These are phyloP conservation scores for Dioscorea alata DNA, from an alignment of 106 monocot genomes.

Conservation along the genomic window DNA sequence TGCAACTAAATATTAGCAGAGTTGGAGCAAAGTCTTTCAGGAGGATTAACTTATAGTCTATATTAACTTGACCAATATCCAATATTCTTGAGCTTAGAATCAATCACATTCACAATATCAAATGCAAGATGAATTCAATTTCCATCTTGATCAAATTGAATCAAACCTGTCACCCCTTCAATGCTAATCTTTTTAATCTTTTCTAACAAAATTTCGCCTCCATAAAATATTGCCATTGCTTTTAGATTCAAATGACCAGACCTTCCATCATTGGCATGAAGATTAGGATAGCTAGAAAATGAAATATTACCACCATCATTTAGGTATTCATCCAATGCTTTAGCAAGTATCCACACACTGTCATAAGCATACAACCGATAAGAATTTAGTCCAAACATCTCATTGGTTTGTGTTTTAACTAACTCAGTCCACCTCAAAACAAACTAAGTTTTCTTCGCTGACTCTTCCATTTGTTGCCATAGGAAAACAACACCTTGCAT, in stretches of 20 bases:
- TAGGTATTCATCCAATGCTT: not conserved
- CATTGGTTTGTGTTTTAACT: not conserved
- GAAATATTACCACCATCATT: too few species aligned
- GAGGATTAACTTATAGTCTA: constrained; percentile 39
- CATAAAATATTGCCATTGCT: too few species aligned
- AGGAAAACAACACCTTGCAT: too few species aligned
- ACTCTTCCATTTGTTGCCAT: too few species aligned
- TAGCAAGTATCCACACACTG: constrained; percentile 3
- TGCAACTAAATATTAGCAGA: constrained; percentile 14
- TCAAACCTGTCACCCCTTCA: too few species aligned
- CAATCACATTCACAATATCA: constrained; percentile 49
- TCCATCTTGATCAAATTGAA: too few species aligned
- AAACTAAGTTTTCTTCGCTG: not conserved
- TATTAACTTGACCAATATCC: constrained; percentile 60
- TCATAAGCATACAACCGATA: constrained; percentile 9
- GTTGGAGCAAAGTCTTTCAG: constrained; percentile 24
- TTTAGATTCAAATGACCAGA: too few species aligned
- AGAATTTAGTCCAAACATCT: not conserved
- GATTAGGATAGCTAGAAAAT: too few species aligned
- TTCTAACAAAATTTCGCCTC: too few species aligned
- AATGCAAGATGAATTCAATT: constrained; percentile 43
- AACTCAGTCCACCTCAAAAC: not conserved
- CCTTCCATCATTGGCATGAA: too few species aligned
- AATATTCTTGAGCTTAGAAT: constrained; percentile 26
- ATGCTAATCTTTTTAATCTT: too few species aligned